Percentiles rank a stretch among this genome's conserved stretches.
phyloP scores from a whole-genome alignment of 176 grass and related monocot genomes.

The Raddia guianensis region DNA sequence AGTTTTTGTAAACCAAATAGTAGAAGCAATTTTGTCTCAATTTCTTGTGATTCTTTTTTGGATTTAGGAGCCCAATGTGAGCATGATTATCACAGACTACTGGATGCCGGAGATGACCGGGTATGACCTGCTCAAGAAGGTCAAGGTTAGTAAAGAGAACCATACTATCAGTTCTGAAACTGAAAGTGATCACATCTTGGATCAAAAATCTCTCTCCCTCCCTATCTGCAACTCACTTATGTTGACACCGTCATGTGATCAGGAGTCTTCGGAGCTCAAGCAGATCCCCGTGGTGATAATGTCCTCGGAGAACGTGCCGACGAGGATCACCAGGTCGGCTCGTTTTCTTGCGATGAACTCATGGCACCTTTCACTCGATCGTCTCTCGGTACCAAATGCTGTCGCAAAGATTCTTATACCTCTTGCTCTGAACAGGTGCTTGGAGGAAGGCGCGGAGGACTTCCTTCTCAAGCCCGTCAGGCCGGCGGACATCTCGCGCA shows the following conservation, averaged over 20 bases:
- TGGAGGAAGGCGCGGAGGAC: slow-evolving; percentile 55
- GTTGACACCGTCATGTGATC: background rate
- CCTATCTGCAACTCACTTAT: background rate
- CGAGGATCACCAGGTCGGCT: slow-evolving; percentile 42
- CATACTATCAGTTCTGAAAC: background rate
- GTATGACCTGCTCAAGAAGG: slow-evolving; percentile 51
- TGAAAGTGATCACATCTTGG: background rate
- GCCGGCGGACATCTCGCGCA: slow-evolving; percentile 50
- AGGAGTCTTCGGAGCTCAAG: slow-evolving; percentile 50
- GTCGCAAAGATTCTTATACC: no score
- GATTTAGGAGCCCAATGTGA: slow-evolving; percentile 43
- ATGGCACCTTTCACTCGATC: background rate
- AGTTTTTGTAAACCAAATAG: background rate
- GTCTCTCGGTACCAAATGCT: background rate
- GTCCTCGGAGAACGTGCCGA: slow-evolving; percentile 54
- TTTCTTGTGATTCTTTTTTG: background rate
- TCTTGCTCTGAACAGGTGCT: slow-evolving; percentile 15
- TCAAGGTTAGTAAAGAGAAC: slow-evolving; percentile 37
- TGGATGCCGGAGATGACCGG: slow-evolving; percentile 59
- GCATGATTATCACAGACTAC: slow-evolving; percentile 63
- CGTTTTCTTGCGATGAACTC: background rate
- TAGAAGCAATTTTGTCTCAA: background rate
- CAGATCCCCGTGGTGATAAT: slow-evolving; percentile 53
- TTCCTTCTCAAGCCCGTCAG: slow-evolving; percentile 51
- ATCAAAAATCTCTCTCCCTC: background rate